These are phyloP conservation scores for Funneliformis caledonium DNA, from an alignment of 371 early-diverging fungal genomes.

Conservation along the genomic window DNA sequence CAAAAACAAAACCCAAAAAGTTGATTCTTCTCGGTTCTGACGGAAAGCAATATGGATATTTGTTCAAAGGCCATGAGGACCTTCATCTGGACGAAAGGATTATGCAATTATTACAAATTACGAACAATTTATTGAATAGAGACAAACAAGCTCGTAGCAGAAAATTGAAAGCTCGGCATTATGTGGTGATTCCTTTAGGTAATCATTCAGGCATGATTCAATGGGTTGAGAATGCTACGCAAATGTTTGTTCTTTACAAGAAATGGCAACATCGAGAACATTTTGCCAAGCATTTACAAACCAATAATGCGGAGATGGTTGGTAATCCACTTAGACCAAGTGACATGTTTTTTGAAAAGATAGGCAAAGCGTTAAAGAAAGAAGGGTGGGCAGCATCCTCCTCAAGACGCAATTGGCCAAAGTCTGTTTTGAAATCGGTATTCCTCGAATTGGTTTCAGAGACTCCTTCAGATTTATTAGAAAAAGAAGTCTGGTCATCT, in stretches of 20 bases:
- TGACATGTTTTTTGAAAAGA: conserved; percentile 31
- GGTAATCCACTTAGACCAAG: conserved; percentile 33
- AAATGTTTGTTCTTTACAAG: conserved; percentile 62
- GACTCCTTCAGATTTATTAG: conserved; percentile 71
- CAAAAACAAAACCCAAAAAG: conserved; percentile 92
- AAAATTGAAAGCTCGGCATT: conserved; percentile 74
- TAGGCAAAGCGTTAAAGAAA: conserved; percentile 31
- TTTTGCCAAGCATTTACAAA: conserved; percentile 52
- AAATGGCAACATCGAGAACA: conserved; percentile 63
- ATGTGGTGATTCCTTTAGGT: conserved; percentile 94
- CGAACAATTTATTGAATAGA: conserved; percentile 71
- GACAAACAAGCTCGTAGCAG: conserved; percentile 58
- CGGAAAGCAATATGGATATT: conserved; percentile 69
- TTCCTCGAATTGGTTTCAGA: conserved; percentile 64
- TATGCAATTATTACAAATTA: conserved; percentile 78
- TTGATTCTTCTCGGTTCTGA: conserved; percentile 73
- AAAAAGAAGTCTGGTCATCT: conserved; percentile 60
- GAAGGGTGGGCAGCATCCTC: conserved; percentile 42
- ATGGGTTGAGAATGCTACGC: conserved; percentile 90
- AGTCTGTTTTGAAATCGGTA: conserved; percentile 61
- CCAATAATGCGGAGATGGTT: conserved; percentile 29
- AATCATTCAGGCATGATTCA: conserved; percentile 96
- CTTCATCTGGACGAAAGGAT: conserved; percentile 91
- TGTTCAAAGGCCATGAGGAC: conserved; percentile 68
- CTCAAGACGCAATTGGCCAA: conserved; percentile 68